Percentiles rank a stretch among this genome's conserved stretches.
Evolutionary conservation across 2,329 filamentous ascomycete genomes (phyloP).

Genomic region (Colletotrichum orchidophilum): DNA sequence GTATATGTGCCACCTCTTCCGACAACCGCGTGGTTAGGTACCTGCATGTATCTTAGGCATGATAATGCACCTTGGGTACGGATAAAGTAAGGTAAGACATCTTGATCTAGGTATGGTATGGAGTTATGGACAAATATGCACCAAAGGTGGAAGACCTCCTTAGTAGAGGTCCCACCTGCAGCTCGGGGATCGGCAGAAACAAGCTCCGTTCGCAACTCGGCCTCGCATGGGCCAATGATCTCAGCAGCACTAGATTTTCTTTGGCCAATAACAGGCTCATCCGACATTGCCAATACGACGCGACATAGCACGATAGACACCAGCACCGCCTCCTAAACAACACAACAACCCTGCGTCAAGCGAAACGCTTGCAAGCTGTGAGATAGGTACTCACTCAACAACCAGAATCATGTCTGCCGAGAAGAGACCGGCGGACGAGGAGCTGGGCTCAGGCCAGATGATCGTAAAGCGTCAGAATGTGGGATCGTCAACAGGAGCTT

Average conservation of each 20-base stretch:
- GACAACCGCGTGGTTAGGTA: no score
- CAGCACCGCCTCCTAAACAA: background rate
- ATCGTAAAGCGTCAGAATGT: constrained; percentile 90
- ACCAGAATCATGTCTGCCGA: constrained; percentile 80
- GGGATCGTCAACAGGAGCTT: constrained; percentile 56
- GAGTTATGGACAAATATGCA: no score
- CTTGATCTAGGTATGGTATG: background rate
- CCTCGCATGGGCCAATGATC: constrained; percentile 2
- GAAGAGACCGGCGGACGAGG: constrained; percentile 89
- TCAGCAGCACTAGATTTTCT: constrained; percentile 11
- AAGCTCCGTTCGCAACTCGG: constrained; percentile 23
- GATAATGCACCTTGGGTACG: no score
- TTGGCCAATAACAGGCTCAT: background rate
- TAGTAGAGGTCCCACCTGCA: background rate
- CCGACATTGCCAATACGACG: background rate
- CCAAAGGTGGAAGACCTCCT: background rate
- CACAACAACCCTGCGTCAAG: background rate
- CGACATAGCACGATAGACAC: background rate
- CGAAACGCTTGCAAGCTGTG: background rate
- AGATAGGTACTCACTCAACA: background rate
- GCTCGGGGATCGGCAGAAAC: constrained; percentile 29
- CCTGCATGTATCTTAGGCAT: background rate
- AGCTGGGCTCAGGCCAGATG: constrained; percentile 81
- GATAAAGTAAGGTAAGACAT: background rate
- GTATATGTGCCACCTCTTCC: no score